phyloP scores from a whole-genome alignment of 257 asterid genomes.

The Thymus mandschuricus region DNA sequence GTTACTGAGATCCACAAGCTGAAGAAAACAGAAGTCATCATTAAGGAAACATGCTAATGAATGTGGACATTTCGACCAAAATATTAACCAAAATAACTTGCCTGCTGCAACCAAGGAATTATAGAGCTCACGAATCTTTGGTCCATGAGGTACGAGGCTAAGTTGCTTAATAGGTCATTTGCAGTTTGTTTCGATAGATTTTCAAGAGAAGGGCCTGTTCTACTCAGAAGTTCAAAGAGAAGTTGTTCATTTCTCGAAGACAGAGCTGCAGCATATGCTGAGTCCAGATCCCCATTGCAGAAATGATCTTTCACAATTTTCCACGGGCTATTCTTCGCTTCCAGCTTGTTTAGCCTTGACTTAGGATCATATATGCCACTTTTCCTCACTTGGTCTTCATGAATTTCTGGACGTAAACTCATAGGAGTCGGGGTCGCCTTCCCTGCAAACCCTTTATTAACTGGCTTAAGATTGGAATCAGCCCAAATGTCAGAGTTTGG shows the following conservation, averaged over 20 bases:
- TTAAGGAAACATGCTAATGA: slow-evolving; percentile 9
- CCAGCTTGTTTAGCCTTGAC: slow-evolving; percentile 50
- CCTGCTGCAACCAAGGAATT: slow-evolving; percentile 97
- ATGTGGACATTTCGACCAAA: neutral
- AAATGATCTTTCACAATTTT: slow-evolving; percentile 55
- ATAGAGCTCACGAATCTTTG: slow-evolving; percentile 73
- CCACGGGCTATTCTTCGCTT: slow-evolving; percentile 53
- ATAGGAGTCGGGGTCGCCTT: slow-evolving; percentile 44
- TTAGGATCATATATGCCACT: slow-evolving; percentile 44
- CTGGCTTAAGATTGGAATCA: slow-evolving; percentile 51
- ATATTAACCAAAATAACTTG: slow-evolving; percentile 40
- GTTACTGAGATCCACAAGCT: slow-evolving; percentile 77
- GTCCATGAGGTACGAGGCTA: slow-evolving; percentile 67
- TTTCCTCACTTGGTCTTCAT: slow-evolving; percentile 52
- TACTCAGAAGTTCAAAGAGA: slow-evolving; percentile 82
- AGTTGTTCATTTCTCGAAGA: slow-evolving; percentile 69
- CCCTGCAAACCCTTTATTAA: slow-evolving; percentile 47
- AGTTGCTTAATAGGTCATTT: slow-evolving; percentile 57
- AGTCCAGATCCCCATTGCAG: slow-evolving; percentile 71
- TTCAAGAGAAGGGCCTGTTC: slow-evolving; percentile 89
- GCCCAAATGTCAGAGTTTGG: slow-evolving; percentile 62
- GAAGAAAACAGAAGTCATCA: slow-evolving; percentile 24
- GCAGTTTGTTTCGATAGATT: slow-evolving; percentile 69
- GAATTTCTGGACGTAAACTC: slow-evolving; percentile 44
- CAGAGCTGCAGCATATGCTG: slow-evolving; percentile 80